A percentile compares a stretch with the other conserved stretches of the same genome.
phyloP scores from a whole-genome alignment of 139 green algal species.

The Chlamydomonas schloesseri region DNA sequence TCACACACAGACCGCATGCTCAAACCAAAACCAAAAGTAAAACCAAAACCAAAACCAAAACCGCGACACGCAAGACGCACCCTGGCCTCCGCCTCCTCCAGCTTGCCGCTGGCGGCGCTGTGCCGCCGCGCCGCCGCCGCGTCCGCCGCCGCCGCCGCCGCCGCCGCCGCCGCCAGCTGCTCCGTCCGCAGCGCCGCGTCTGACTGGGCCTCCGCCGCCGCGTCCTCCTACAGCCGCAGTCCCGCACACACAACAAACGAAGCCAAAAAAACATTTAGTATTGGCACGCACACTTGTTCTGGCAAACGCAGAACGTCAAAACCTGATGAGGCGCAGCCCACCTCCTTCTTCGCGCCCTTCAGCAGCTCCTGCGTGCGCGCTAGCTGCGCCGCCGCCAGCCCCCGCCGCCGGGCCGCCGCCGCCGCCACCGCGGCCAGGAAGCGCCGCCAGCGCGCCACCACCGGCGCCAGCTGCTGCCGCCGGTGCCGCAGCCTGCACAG shows the following conservation, averaged over 20 bases:
- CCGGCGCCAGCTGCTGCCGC: slow-evolving; percentile 59
- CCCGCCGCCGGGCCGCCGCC: slow-evolving; percentile 1
- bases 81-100: background rate
- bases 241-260: too few species aligned
- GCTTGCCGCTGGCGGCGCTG: background rate
- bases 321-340: too few species aligned
- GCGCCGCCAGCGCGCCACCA: slow-evolving; percentile 63
- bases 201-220: background rate
- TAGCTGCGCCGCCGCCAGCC: background rate
- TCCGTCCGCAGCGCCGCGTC: background rate
- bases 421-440: slow-evolving; percentile 15
- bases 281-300: too few species aligned
- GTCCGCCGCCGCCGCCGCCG: background rate
- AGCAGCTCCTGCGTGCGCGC: background rate
- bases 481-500: slow-evolving; percentile 52
- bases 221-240: background rate
- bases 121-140: background rate
- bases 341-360: background rate
- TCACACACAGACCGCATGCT: too few species aligned
- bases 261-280: too few species aligned
- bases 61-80: too few species aligned
- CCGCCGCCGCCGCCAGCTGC: background rate
- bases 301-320: too few species aligned
- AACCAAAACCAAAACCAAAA: too few species aligned
- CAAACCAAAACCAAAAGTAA: too few species aligned